phyloP scores from a whole-genome alignment of 116 monocot species.

The Zostera marina region DNA sequence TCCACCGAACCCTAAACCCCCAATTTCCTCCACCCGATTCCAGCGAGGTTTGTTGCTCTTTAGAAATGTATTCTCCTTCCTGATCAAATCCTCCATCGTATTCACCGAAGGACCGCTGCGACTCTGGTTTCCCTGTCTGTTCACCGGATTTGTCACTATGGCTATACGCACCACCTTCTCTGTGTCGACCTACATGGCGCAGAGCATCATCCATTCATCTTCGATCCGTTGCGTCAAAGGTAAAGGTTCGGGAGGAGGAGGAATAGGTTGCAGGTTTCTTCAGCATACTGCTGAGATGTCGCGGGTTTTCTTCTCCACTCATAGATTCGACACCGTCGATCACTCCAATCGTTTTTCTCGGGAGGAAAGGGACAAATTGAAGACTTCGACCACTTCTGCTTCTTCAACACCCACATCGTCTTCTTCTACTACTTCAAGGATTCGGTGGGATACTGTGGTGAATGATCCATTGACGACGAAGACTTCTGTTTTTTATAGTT shows the following conservation, averaged over 20 bases:
- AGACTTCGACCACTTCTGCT: neutral
- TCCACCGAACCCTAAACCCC: neutral
- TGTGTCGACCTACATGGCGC: constrained; percentile 48
- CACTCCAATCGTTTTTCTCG: neutral
- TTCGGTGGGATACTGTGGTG: neutral
- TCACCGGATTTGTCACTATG: constrained; percentile 22
- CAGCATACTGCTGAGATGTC: constrained; percentile 13
- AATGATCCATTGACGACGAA: constrained; percentile 11
- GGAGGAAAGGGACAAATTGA: neutral
- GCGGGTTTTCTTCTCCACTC: constrained; percentile 10
- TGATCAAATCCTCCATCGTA: neutral
- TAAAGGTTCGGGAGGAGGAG: neutral
- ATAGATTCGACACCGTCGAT: neutral
- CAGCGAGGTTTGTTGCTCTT: neutral
- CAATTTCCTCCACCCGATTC: neutral
- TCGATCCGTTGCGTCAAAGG: constrained; percentile 5
- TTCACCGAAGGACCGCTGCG: neutral
- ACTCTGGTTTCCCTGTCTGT: neutral
- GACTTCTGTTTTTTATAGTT: neutral
- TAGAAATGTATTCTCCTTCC: neutral
- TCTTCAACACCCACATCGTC: neutral
- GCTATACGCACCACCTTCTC: constrained; percentile 55
- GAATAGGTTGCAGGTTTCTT: constrained; percentile 12
- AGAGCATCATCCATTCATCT: constrained; percentile 26
- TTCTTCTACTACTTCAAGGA: neutral